These are phyloP conservation scores for Solanum chacoense DNA, from an alignment of 305 asterid genomes.

Conservation along the genomic window DNA sequence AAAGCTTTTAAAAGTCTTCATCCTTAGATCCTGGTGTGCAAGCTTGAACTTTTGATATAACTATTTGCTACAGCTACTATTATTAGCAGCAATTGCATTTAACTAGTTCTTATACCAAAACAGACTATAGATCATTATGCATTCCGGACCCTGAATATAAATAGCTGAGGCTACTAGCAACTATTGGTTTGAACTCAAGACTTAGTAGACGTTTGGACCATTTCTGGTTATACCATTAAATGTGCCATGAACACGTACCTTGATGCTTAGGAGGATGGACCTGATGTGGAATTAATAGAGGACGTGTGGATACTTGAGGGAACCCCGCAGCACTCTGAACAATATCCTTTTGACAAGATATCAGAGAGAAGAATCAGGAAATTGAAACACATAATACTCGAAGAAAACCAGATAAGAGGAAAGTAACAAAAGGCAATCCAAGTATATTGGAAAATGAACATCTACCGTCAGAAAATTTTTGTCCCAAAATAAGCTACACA, in stretches of 20 bases:
- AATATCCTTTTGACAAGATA: conserved; percentile 30
- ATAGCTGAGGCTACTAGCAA: not conserved
- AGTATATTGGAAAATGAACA: not conserved
- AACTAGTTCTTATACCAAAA: not conserved
- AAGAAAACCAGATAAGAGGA: not conserved
- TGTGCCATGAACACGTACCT: conserved; percentile 33
- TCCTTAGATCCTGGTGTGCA: not conserved
- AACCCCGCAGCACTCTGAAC: conserved; percentile 41
- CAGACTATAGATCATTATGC: not conserved
- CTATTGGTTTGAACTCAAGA: not conserved
- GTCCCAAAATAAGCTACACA: not conserved
- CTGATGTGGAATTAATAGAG: conserved; percentile 40
- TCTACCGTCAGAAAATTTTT: not conserved
- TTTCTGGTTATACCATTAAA: not conserved
- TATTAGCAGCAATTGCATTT: not conserved
- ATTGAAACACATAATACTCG: not conserved
- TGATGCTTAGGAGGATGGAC: conserved; percentile 56
- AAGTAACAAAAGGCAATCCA: not conserved
- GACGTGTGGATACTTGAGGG: conserved; percentile 46
- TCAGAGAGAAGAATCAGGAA: conserved; percentile 6
- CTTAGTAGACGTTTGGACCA: not conserved
- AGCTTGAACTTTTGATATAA: not conserved
- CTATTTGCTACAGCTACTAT: not conserved
- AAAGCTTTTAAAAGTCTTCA: not conserved
- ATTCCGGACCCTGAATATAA: not conserved